Evolutionary conservation across 208 protist species (phyloP).

Genomic region (Plasmodiophora brassicae): DNA sequence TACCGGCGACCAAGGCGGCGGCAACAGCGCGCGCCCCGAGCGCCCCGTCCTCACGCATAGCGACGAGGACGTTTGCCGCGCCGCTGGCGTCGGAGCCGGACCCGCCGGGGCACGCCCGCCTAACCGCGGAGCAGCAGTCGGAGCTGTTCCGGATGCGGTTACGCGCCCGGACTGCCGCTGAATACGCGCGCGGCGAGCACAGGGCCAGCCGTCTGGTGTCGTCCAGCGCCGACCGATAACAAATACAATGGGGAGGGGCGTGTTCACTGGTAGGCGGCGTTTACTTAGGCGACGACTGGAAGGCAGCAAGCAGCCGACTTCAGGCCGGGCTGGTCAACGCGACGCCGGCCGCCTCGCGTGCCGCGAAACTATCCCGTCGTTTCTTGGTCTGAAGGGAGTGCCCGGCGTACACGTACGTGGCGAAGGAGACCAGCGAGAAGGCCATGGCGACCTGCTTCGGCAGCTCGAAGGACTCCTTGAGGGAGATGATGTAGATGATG

Average conservation of each 20-base stretch:
- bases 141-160: slow-evolving; percentile 10
- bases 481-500: neutral
- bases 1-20: neutral
- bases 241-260: too few species aligned
- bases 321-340: too few species aligned
- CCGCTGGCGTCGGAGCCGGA: neutral
- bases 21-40: neutral
- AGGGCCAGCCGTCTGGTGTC: too few species aligned
- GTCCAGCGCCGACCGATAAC: too few species aligned
- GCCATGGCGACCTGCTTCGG: neutral
- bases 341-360: too few species aligned
- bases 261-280: too few species aligned
- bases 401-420: neutral
- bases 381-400: too few species aligned
- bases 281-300: too few species aligned
- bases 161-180: neutral
- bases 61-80: neutral
- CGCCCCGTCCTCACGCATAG: neutral
- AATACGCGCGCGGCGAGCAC: neutral
- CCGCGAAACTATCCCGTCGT: too few species aligned
- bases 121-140: neutral
- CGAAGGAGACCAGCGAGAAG: neutral
- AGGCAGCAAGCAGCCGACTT: too few species aligned
- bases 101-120: neutral
- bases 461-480: neutral